Conservation (phyloP, 2,329 filamentous ascomycete genomes). For the Fonsecaea erecta region DNA sequence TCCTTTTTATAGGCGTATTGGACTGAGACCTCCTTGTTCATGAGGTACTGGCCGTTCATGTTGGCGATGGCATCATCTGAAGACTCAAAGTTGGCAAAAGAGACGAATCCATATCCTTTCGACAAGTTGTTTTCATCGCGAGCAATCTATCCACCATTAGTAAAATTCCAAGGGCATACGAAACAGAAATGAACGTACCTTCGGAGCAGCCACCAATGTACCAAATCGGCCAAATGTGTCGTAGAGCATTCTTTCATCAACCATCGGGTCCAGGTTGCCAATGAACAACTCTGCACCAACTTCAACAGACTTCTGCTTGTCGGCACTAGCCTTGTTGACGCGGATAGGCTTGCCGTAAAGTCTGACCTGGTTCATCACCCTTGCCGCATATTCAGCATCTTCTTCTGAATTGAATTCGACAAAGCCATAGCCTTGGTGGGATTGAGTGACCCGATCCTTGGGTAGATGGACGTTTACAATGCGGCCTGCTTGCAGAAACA, state of each 20-base stretch:
- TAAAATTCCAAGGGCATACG: conserved; percentile 3
- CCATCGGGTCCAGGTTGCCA: conserved; percentile 91
- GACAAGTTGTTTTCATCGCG: conserved; percentile 85
- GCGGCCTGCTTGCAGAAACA: conserved; percentile 96
- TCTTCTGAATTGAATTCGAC: conserved; percentile 96
- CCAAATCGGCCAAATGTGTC: conserved; percentile 95
- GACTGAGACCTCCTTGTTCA: conserved; percentile 94
- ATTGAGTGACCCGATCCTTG: conserved; percentile 95
- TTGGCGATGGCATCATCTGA: conserved; percentile 89
- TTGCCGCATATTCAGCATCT: conserved; percentile 94
- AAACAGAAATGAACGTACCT: conserved; percentile 58
- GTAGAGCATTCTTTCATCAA: conserved; percentile 93
- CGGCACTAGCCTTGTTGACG: conserved; percentile 91
- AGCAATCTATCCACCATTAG: conserved; percentile 60
- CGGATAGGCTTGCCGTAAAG: conserved; percentile 92
- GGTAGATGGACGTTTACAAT: conserved; percentile 98
- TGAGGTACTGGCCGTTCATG: conserved; percentile 94
- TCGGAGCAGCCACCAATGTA: conserved; percentile 79
- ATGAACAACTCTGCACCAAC: conserved; percentile 97
- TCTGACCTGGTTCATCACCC: conserved; percentile 94
- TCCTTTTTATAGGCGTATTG: conserved; percentile 99
- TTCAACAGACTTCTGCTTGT: conserved; percentile 91
- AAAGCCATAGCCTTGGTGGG: conserved; percentile 97
- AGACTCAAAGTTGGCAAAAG: conserved; percentile 89
- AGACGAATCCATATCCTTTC: conserved; percentile 97